Evolutionary conservation across 2,329 filamentous ascomycete species (phyloP).

Genomic region (Tolypocladium cylindrosporum): DNA sequence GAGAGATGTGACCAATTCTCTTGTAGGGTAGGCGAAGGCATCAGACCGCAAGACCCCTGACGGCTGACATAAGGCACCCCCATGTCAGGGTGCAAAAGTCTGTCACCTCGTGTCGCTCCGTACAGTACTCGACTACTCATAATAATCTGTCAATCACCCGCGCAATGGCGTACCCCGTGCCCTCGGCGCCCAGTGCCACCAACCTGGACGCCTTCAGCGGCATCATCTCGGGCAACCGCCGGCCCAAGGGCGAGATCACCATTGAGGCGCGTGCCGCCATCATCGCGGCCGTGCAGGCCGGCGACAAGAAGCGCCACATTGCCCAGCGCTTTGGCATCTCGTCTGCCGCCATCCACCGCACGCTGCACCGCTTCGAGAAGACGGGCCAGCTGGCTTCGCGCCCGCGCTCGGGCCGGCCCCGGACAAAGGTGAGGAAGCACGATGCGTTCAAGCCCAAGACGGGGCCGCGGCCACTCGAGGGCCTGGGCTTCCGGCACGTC

Average conservation of each 20-base stretch:
- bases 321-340: constrained; percentile 1
- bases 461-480: not conserved
- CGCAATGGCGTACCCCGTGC: constrained; percentile 26
- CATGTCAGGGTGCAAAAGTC: no score
- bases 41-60: no score
- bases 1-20: no score
- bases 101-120: no score
- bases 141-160: no score
- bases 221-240: constrained; percentile 1
- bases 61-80: no score
- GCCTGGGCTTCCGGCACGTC: not conserved
- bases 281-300: constrained; percentile 2
- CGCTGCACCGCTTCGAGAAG: constrained; percentile 1
- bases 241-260: not conserved
- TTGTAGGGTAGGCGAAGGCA: no score
- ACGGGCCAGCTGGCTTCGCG: not conserved
- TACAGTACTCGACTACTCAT: no score
- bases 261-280: constrained; percentile 1
- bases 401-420: constrained; percentile 1
- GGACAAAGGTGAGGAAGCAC: not conserved
- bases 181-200: not conserved
- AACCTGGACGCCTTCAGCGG: not conserved
- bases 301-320: not conserved
- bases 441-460: not conserved
- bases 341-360: not conserved